A percentile compares a stretch with the other conserved stretches of the same genome.
phyloP scores from a whole-genome alignment of 129 eudicot genomes.

The Flaveria trinervia region DNA sequence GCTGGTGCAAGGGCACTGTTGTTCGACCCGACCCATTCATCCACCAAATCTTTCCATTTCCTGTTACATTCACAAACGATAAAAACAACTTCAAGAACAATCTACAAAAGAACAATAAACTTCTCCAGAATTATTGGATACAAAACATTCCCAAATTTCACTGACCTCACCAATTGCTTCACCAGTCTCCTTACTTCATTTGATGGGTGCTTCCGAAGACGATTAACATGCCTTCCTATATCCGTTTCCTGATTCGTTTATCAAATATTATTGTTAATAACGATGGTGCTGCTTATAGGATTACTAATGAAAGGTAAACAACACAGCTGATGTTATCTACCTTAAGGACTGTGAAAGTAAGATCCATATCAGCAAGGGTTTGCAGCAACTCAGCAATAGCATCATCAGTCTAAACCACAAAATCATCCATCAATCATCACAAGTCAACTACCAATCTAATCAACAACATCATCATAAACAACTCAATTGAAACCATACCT shows the following conservation, averaged over 20 bases:
- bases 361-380: constrained; percentile 84
- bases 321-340: constrained; percentile 27
- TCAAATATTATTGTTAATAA: neutral
- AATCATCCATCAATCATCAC: neutral
- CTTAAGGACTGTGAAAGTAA: constrained; percentile 81
- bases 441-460: neutral
- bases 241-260: constrained; percentile 66
- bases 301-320: neutral
- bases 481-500: constrained; percentile 40
- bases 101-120: neutral
- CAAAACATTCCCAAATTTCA: neutral
- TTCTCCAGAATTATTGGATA: neutral
- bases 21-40: constrained; percentile 85
- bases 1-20: constrained; percentile 44
- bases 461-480: neutral
- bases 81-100: neutral
- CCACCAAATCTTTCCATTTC: constrained; percentile 93
- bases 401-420: constrained; percentile 53
- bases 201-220: constrained; percentile 77
- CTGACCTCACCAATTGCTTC: constrained; percentile 81
- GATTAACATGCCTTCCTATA: constrained; percentile 87
- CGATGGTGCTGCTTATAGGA: neutral
- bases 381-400: constrained; percentile 73
- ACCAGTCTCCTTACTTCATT: constrained; percentile 70
- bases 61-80: constrained; percentile 38